phyloP scores from a whole-genome alignment of 257 asterid genomes.

The Eustoma russellianum region DNA sequence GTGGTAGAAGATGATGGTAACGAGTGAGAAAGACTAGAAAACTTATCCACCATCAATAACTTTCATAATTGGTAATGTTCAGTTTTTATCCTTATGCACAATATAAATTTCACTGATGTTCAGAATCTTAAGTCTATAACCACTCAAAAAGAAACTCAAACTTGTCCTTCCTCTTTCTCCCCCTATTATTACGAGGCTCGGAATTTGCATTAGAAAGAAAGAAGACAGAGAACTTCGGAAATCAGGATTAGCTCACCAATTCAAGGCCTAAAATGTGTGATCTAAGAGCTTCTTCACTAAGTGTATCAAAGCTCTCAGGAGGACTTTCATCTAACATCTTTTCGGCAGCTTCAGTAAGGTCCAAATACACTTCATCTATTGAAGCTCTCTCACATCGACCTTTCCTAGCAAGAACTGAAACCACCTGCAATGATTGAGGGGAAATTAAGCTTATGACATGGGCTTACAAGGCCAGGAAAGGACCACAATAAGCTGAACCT shows the following conservation, averaged over 20 bases:
- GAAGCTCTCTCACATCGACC: slow-evolving; percentile 98
- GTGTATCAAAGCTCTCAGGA: slow-evolving; percentile 38
- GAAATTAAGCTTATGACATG: slow-evolving; percentile 9
- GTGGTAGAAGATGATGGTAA: too few species aligned
- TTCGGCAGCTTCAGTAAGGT: slow-evolving; percentile 88
- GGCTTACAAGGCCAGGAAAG: slow-evolving; percentile 8
- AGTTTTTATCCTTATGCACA: too few species aligned
- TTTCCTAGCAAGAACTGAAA: slow-evolving; percentile 67
- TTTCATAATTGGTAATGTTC: too few species aligned
- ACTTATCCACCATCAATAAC: too few species aligned
- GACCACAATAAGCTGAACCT: slow-evolving; percentile 35
- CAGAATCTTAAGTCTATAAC: not conserved
- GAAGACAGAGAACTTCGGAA: not conserved
- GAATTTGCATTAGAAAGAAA: not conserved
- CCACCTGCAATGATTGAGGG: slow-evolving; percentile 47
- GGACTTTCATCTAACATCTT: slow-evolving; percentile 60
- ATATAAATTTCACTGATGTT: too few species aligned
- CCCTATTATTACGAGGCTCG: too few species aligned
- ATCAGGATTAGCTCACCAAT: slow-evolving; percentile 27
- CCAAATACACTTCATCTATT: slow-evolving; percentile 94
- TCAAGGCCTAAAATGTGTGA: slow-evolving; percentile 84
- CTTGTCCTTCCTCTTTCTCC: too few species aligned
- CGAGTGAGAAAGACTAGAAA: too few species aligned
- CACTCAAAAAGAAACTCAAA: not conserved
- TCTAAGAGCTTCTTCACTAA: slow-evolving; percentile 61